Percentiles rank a stretch among this genome's conserved stretches.
phyloP scores from a whole-genome alignment of 176 grass and related monocot species.

The Musa beccarii region DNA sequence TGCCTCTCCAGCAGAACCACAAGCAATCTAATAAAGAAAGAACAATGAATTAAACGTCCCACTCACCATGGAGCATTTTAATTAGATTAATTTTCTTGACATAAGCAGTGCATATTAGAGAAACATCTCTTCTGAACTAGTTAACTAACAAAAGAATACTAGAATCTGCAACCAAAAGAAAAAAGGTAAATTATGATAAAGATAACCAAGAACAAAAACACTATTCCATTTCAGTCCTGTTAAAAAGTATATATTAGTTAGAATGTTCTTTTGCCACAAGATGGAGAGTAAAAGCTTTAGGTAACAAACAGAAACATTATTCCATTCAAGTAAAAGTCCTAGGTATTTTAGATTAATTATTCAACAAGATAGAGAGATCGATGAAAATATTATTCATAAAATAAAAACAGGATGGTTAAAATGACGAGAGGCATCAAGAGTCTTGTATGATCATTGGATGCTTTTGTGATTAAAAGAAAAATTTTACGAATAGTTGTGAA shows the following conservation, averaged over 20 bases:
- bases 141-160: neutral
- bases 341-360: no score
- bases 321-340: no score
- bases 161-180: conserved; percentile 5
- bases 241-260: neutral
- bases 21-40: conserved; percentile 66
- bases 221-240: neutral
- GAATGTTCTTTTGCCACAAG: neutral
- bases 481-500: no score
- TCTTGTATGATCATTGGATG: no score
- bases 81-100: neutral
- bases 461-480: no score
- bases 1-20: conserved; percentile 45
- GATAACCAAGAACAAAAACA: neutral
- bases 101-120: neutral
- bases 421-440: no score
- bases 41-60: neutral
- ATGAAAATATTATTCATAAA: no score
- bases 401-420: no score
- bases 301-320: no score
- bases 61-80: neutral
- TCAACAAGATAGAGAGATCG: no score
- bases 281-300: no score
- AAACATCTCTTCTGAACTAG: neutral
- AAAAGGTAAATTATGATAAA: conserved; percentile 14